Evolutionary conservation across 2,329 filamentous ascomycete genomes (phyloP), one percentile per base, ranked within the genome.

Genomic region (Aspergillus pseudoglaucus): DNA sequence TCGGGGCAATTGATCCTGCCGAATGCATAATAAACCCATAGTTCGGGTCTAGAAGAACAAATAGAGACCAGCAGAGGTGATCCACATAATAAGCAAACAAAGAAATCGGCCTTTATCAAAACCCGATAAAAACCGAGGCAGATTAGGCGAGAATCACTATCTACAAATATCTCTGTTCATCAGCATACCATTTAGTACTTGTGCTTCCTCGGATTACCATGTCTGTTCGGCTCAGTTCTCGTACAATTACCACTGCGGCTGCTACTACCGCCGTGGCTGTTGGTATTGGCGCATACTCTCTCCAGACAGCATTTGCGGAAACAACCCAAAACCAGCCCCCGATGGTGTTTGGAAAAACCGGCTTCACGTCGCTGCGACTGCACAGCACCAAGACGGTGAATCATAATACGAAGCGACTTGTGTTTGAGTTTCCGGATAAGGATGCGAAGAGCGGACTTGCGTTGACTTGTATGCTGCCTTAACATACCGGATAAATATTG

Each of bases 321-420:
- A 47, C 51, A 20, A 44, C 42, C 8, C 46, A 49, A 20, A 44
- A 44, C 10, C 46, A 49, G 22, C 15, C 49, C 2, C 49, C 38
- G 4, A 49, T 43, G 23, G 33, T 46, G 1, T 54, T 50, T 32
- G 38, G 38, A 4, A 49, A 49, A 3, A 40, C 45, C 5, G 61
- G 62, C 3, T 75, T 80, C 55, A 64, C 74, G 3, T 73, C 69
- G 3, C 63, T 82, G 7, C 68, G 68, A 18, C 66, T 83, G 2
- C 67, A 79, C 47, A 78, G 75, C 53, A 66, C 72, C 9, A 74
- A 81, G 56, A 52, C 64, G 30, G 72, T 83, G 50, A 83, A 78
- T 56, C 78, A 80, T 62, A 78, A 83, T 58, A 81, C 78, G 9
- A 82, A 80, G 63, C 70, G 69, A 14, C 60, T 84, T 47, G 70